Percentiles rank a stretch among this genome's conserved stretches.
Conservation (phyloP, 1,139 yeast species). For the Suhomyces kunorum region DNA sequence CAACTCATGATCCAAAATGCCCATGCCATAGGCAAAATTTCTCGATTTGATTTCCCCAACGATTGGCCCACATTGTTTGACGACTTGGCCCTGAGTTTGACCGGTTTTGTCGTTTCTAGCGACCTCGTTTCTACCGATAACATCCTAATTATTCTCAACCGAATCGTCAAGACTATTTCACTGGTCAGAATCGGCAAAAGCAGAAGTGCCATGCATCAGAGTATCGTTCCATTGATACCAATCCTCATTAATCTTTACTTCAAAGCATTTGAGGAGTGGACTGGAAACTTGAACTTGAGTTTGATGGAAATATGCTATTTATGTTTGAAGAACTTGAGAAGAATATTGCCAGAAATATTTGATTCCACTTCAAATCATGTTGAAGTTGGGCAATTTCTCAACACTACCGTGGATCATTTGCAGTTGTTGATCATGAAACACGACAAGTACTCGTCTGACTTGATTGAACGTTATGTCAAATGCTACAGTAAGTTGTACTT, state of each 20-base stretch:
- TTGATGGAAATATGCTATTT: constrained; percentile 73
- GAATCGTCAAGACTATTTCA: constrained; percentile 71
- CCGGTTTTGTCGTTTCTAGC: constrained; percentile 45
- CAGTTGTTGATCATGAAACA: constrained; percentile 56
- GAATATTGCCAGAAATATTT: constrained; percentile 76
- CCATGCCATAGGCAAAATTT: constrained; percentile 73
- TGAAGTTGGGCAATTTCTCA: constrained; percentile 61
- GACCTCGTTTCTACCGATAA: constrained; percentile 61
- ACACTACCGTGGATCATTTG: constrained; percentile 58
- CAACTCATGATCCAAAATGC: constrained; percentile 83
- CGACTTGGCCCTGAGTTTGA: constrained; percentile 44
- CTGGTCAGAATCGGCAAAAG: constrained; percentile 82
- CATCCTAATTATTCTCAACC: constrained; percentile 66
- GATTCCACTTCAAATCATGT: constrained; percentile 61
- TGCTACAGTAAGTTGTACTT: constrained; percentile 76
- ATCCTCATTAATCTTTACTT: constrained; percentile 60
- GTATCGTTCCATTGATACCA: constrained; percentile 63
- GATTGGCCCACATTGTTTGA: constrained; percentile 85
- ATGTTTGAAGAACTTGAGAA: constrained; percentile 70
- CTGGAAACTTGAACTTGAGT: constrained; percentile 42
- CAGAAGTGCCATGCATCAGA: constrained; percentile 73
- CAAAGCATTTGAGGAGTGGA: constrained; percentile 65
- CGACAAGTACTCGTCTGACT: constrained; percentile 53
- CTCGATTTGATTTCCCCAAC: constrained; percentile 79
- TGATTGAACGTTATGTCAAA: constrained; percentile 68